A percentile compares a stretch with the other conserved stretches of the same genome.
Conservation (phyloP, 2,329 filamentous ascomycete species). For the Penicillium sp. region DNA sequence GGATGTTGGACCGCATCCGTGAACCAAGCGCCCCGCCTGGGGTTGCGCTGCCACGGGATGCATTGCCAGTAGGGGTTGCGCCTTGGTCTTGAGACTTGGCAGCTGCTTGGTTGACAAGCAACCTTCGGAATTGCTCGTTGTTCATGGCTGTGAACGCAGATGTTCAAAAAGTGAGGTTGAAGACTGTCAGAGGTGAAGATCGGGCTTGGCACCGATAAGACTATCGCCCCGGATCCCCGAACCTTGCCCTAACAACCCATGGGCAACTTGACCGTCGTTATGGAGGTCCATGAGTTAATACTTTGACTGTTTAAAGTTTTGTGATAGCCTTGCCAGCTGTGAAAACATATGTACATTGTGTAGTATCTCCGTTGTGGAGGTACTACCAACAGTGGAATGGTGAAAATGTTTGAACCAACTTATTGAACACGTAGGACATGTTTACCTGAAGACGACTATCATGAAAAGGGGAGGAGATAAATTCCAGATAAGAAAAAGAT, state of each 20-base stretch:
- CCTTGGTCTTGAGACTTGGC: constrained; percentile 18
- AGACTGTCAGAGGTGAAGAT: constrained; percentile 16
- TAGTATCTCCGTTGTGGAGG: too few species aligned
- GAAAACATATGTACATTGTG: too few species aligned
- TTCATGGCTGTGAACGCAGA: constrained; percentile 65
- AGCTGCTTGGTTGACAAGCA: constrained; percentile 61
- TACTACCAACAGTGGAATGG: too few species aligned
- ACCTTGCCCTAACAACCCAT: not conserved
- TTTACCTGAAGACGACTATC: too few species aligned
- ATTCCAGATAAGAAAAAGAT: not conserved
- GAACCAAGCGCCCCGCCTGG: constrained; percentile 67
- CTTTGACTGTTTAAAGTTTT: too few species aligned
- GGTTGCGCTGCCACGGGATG: constrained; percentile 48
- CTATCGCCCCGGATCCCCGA: not conserved
- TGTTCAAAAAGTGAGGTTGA: constrained; percentile 4
- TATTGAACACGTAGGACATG: too few species aligned
- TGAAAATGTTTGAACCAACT: too few species aligned
- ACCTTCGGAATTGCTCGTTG: constrained; percentile 87
- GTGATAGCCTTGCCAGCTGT: too few species aligned
- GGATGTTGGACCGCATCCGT: constrained; percentile 75
- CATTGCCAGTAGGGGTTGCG: constrained; percentile 21
- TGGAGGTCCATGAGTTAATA: too few species aligned
- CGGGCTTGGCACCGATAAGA: constrained; percentile 18
- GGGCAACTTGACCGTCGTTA: too few species aligned
- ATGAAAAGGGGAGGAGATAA: not conserved